Base-by-base conservation (phyloP, 495 filamentous ascomycete species). In the Apodospora peruviana region DNA sequence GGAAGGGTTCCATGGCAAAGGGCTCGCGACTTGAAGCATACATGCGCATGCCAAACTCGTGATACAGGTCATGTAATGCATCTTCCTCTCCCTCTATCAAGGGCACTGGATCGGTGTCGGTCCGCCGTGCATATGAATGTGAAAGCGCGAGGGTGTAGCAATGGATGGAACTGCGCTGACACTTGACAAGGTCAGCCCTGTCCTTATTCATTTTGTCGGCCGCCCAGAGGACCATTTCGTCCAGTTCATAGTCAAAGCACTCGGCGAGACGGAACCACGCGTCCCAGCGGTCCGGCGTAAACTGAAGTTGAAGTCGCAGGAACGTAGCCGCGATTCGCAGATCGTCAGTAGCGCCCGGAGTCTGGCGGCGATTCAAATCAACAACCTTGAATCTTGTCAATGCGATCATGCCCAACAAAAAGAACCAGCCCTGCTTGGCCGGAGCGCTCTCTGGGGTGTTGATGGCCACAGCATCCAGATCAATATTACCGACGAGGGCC, bases 181-280 rank as follows among this genome's bases (percentile, higher is more conserved):
- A 73, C 17, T 75, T 77, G 14, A 87, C 79, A 32, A 98, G 64
- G 38, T 95, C 88, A 5, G 70, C 66, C 38, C 81, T 81, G 52
- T 86, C 84, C 60, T 87, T 91, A 65, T 97, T 96, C 62, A 97
- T 83, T 59, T 94, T 94, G 46, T 99, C 94, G 3, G 93, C 87
- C n/a, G 82, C 84, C 93, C 94, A 97, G 5, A 90, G 84, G 10
- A 94, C 86, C 2, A 85, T 80, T 60, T 99, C 94, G 49, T 99
- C 94, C 40, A 97, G 66, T 59, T 94, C 87, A 20, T 84, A 81
- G 61, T 97, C 93, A 61, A 91, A 94, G 19, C 87, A 86, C 56
- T 99, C 93, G 10, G 85, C 93, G 5, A 96, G 75, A 40, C 93
- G 82, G 64, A 91, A 96, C 94, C 93, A 99, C 0, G 91, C 84